These are phyloP conservation scores for Coelastrella sp. DNA, from an alignment of 139 green algal genomes.

Conservation along the genomic window DNA sequence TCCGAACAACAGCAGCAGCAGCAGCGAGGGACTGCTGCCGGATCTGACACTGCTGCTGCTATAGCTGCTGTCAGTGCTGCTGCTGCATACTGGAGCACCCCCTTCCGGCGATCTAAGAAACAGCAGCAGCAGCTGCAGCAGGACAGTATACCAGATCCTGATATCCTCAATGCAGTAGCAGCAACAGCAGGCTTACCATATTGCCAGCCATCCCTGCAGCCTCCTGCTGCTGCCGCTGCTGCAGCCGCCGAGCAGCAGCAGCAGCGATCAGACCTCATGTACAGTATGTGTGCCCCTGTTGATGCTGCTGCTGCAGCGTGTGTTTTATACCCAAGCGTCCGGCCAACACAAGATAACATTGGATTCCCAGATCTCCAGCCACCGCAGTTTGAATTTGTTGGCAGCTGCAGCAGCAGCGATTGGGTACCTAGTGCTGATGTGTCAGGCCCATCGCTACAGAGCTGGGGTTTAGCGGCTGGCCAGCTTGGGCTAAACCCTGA, in stretches of 20 bases:
- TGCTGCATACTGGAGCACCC: background rate
- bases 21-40: background rate
- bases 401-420: background rate
- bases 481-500: constrained; percentile 22
- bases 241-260: constrained; percentile 8
- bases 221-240: constrained; percentile 1
- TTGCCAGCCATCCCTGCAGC: background rate
- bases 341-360: background rate
- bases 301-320: constrained; percentile 20
- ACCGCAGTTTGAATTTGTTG: background rate
- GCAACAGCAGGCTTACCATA: background rate
- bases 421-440: constrained; percentile 26
- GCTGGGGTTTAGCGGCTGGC: background rate
- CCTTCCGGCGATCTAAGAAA: background rate
- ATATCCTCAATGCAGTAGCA: background rate
- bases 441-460: background rate
- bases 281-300: constrained; percentile 33
- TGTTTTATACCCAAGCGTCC: background rate
- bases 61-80: background rate
- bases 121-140: constrained; percentile 35
- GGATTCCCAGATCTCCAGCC: background rate
- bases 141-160: no score
- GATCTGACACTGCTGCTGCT: constrained; percentile 13
- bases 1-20: background rate
- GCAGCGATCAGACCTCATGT: background rate